phyloP scores from a whole-genome alignment of 805 yeast genomes.

The Geotrichum ghanense region DNA sequence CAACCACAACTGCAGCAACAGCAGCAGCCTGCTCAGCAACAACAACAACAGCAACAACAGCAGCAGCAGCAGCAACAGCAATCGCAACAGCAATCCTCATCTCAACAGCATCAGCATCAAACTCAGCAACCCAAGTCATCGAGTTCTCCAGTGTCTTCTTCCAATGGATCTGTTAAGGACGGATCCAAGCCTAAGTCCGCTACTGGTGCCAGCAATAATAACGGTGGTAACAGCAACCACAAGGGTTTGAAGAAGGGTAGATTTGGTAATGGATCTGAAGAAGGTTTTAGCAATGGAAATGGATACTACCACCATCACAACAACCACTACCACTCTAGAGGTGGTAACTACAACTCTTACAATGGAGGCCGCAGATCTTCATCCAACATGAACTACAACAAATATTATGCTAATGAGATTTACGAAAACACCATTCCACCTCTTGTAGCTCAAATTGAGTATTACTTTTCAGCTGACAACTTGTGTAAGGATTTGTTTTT shows the following conservation, averaged over 20 bases:
- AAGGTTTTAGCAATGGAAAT: not conserved
- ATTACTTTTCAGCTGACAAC: constrained; percentile 83
- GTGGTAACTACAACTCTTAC: constrained; percentile 5
- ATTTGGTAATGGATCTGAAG: not conserved
- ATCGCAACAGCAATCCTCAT: not conserved
- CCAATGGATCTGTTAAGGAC: constrained; percentile 7
- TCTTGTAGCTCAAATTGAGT: constrained; percentile 59
- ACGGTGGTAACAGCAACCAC: not conserved
- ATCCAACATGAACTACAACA: not conserved
- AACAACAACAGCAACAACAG: constrained; percentile 15
- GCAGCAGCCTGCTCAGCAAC: constrained; percentile 13
- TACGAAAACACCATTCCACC: constrained; percentile 17
- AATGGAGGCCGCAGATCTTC: not conserved
- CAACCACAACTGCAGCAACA: too few species aligned
- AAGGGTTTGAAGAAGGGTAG: not conserved
- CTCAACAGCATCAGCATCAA: constrained; percentile 2
- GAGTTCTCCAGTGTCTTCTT: not conserved
- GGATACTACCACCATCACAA: not conserved
- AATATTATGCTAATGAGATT: not conserved
- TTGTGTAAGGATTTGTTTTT: constrained; percentile 73
- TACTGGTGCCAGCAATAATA: constrained; percentile 1
- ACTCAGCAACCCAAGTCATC: not conserved
- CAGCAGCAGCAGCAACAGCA: constrained; percentile 9
- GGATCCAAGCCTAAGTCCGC: constrained; percentile 8
- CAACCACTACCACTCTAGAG: constrained; percentile 1